Evolutionary conservation across 1,284 basidiomycete species (phyloP).

Genomic region (Ganoderma sinense): DNA sequence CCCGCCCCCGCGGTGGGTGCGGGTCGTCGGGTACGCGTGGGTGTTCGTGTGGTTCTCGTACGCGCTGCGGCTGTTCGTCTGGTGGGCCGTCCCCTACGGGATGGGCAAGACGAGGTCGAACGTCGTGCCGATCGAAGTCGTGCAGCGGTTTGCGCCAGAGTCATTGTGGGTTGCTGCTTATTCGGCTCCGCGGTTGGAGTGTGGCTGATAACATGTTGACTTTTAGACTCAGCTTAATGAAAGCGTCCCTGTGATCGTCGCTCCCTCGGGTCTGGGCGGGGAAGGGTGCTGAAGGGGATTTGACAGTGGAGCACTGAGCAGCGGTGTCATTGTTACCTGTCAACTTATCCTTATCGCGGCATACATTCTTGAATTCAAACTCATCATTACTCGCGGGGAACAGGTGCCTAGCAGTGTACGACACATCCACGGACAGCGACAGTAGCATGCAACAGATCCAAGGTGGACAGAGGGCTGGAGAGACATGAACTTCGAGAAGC

Average conservation of each 20-base stretch:
- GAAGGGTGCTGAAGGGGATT: not conserved
- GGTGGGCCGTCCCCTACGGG: not conserved
- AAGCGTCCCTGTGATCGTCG: not conserved
- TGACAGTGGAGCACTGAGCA: too few relatives aligned
- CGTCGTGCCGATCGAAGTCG: not conserved
- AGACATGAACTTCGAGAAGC: not conserved
- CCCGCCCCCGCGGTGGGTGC: slow-evolving; percentile 9
- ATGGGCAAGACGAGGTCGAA: not conserved
- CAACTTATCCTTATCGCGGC: not conserved
- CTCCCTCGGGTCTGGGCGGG: not conserved
- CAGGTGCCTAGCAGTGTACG: not conserved
- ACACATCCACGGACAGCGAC: not conserved
- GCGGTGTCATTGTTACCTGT: not conserved
- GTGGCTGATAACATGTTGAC: not conserved
- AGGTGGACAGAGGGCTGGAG: too few relatives aligned
- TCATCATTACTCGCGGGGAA: not conserved
- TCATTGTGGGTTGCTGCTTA: not conserved
- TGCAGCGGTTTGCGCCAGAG: not conserved
- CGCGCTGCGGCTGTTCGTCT: not conserved
- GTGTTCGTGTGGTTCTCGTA: slow-evolving; percentile 26
- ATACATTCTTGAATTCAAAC: not conserved
- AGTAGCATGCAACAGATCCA: too few relatives aligned
- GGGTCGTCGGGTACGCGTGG: slow-evolving; percentile 17
- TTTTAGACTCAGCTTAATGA: not conserved
- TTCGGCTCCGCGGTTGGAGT: not conserved